A percentile compares a stretch with the other conserved stretches of the same genome.
phyloP scores from a whole-genome alignment of 805 yeast species.

The Yamadazyma scolyti region DNA sequence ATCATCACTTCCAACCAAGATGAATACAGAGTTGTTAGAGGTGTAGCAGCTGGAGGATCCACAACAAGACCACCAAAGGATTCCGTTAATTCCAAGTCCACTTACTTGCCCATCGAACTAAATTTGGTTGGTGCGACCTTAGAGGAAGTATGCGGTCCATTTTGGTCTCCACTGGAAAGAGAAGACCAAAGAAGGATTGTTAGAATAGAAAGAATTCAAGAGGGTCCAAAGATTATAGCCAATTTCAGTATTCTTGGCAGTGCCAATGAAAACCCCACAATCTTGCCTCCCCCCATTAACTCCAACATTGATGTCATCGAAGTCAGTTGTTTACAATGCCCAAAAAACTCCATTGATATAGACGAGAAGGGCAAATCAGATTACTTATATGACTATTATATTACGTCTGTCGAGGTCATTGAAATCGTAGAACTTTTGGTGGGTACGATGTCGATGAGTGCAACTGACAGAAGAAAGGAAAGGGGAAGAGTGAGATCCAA shows the following conservation, averaged over 20 bases:
- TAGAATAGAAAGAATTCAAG: conserved; percentile 53
- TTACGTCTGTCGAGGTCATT: conserved; percentile 65
- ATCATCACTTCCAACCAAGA: conserved; percentile 10
- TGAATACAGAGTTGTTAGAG: conserved; percentile 47
- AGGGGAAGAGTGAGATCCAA: conserved; percentile 66
- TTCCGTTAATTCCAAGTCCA: conserved; percentile 18
- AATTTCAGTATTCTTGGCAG: conserved; percentile 50
- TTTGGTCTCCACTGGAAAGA: conserved; percentile 46
- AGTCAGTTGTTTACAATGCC: conserved; percentile 56
- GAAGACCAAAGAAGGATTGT: conserved; percentile 54
- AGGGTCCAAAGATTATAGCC: conserved; percentile 43
- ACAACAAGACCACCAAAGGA: conserved; percentile 53
- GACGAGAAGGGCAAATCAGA: conserved; percentile 7
- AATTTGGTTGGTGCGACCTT: conserved; percentile 43
- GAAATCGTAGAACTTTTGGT: conserved; percentile 61
- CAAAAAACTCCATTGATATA: conserved; percentile 10
- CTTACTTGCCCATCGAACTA: conserved; percentile 46
- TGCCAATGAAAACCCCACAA: conserved; percentile 44
- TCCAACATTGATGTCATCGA: conserved; percentile 52
- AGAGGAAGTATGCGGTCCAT: conserved; percentile 47
- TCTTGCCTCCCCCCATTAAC: conserved; percentile 35
- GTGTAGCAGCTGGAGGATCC: conserved; percentile 57
- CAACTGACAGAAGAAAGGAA: conserved; percentile 55
- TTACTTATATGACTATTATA: conserved; percentile 38
- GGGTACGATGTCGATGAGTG: conserved; percentile 42